phyloP scores from a whole-genome alignment of 1,139 yeast genomes.

The Debaryomyces nepalensis region DNA sequence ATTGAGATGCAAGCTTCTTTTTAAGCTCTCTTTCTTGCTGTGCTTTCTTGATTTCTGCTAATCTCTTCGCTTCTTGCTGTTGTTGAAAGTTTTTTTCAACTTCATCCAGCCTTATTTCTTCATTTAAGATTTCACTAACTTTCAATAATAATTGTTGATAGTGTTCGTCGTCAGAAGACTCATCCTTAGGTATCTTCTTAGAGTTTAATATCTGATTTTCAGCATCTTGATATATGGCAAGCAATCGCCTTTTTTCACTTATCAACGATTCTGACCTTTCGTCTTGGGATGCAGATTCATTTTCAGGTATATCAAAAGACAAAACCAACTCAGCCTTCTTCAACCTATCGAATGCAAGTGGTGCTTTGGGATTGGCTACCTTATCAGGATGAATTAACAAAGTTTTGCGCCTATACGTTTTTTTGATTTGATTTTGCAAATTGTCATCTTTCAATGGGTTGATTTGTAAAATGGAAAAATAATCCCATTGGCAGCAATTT shows the following conservation, averaged over 20 bases:
- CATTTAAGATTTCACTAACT: conserved; percentile 34
- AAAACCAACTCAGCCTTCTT: conserved; percentile 42
- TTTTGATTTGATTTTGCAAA: conserved; percentile 42
- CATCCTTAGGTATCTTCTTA: neutral
- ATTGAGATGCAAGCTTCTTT: conserved; percentile 48
- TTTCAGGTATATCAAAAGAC: conserved; percentile 18
- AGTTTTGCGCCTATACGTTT: conserved; percentile 60
- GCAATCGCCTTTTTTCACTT: conserved; percentile 44
- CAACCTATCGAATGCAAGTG: conserved; percentile 62
- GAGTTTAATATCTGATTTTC: conserved; percentile 7
- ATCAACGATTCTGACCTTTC: conserved; percentile 36
- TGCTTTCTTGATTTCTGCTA: conserved; percentile 37
- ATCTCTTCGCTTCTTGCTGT: conserved; percentile 31
- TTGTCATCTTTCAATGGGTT: conserved; percentile 45
- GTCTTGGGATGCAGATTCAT: conserved; percentile 23
- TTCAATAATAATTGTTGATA: conserved; percentile 13
- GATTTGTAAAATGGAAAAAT: conserved; percentile 59
- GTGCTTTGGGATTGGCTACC: conserved; percentile 56
- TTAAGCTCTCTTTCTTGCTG: conserved; percentile 42
- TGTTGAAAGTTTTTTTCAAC: conserved; percentile 40
- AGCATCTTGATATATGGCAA: conserved; percentile 46
- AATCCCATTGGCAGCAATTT: conserved; percentile 51
- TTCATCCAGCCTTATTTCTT: conserved; percentile 37
- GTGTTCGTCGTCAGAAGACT: conserved; percentile 1
- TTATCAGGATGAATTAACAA: conserved; percentile 74